Conservation (phyloP, 306 rosid genomes). For the Dicorynia guianensis region DNA sequence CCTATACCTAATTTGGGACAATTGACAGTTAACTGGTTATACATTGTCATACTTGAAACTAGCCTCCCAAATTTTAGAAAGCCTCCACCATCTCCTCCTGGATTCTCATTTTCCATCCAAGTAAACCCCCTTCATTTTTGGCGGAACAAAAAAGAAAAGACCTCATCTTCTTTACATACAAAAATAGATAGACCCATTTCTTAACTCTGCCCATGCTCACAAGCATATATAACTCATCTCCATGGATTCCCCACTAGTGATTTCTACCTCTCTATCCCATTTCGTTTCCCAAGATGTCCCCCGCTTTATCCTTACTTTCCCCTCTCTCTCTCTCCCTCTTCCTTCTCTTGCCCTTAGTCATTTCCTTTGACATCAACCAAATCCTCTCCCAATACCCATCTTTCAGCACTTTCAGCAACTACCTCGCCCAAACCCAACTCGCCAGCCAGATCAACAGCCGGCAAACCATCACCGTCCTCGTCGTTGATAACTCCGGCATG, state of each 20-base stretch:
- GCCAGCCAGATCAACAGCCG: slow-evolving; percentile 34
- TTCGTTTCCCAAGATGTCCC: not conserved
- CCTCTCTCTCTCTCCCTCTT: not conserved
- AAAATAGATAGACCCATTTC: not conserved
- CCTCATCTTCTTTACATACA: not conserved
- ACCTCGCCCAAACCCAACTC: slow-evolving; percentile 49
- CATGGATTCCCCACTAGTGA: too few species aligned
- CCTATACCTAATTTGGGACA: not conserved
- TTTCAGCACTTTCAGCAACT: slow-evolving; percentile 46
- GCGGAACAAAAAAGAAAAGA: slow-evolving; percentile 6
- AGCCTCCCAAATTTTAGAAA: slow-evolving; percentile 17
- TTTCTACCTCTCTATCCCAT: too few species aligned
- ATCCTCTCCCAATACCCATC: slow-evolving; percentile 39
- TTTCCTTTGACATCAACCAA: slow-evolving; percentile 39
- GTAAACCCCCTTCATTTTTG: slow-evolving; percentile 27
- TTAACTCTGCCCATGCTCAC: too few species aligned
- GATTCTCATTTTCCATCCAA: slow-evolving; percentile 23
- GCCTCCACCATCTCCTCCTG: slow-evolving; percentile 5
- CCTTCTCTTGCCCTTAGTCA: slow-evolving; percentile 16
- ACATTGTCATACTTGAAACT: slow-evolving; percentile 34
- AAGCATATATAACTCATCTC: too few species aligned
- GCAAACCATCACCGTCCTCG: slow-evolving; percentile 43
- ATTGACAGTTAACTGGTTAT: not conserved
- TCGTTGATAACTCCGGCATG: slow-evolving; percentile 44
- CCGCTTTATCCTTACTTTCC: not conserved